These are phyloP conservation scores for Saccharum officinarum DNA, from an alignment of 176 grass and related monocot species.

Conservation along the genomic window DNA sequence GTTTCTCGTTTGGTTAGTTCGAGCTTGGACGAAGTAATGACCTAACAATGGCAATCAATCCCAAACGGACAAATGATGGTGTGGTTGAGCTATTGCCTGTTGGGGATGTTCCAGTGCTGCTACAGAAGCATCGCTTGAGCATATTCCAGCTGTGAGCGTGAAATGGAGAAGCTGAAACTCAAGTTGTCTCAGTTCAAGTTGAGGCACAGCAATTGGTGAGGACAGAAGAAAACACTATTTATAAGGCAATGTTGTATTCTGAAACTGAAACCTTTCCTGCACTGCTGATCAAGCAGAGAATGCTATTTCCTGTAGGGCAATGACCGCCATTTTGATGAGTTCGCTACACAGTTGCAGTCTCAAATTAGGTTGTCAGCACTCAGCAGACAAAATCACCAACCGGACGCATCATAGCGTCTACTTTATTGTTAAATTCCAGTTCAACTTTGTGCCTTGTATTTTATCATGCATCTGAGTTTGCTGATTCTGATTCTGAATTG, in stretches of 20 bases:
- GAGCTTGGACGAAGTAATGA: no score
- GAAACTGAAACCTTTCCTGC: neutral
- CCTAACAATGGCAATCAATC: no score
- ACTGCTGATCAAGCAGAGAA: neutral
- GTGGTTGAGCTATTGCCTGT: no score
- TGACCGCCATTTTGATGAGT: neutral
- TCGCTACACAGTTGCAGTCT: neutral
- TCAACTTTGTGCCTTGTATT: neutral
- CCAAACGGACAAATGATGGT: no score
- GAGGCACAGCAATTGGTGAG: neutral
- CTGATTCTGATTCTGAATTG: slow-evolving; percentile 8
- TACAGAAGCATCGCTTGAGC: no score
- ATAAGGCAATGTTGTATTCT: neutral
- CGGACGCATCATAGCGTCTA: neutral
- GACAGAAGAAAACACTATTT: neutral
- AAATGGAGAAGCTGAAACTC: no score
- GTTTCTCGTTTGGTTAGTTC: no score
- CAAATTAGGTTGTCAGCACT: neutral
- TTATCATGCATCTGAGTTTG: neutral
- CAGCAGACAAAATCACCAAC: neutral
- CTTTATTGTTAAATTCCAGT: neutral
- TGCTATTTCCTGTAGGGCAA: neutral
- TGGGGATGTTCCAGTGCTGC: no score
- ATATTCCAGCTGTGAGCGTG: no score
- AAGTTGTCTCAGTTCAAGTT: neutral